A percentile compares a stretch with the other conserved stretches of the same genome.
Evolutionary conservation across 1,139 yeast genomes (phyloP).

Genomic region (Pichia kudriavzevii): DNA sequence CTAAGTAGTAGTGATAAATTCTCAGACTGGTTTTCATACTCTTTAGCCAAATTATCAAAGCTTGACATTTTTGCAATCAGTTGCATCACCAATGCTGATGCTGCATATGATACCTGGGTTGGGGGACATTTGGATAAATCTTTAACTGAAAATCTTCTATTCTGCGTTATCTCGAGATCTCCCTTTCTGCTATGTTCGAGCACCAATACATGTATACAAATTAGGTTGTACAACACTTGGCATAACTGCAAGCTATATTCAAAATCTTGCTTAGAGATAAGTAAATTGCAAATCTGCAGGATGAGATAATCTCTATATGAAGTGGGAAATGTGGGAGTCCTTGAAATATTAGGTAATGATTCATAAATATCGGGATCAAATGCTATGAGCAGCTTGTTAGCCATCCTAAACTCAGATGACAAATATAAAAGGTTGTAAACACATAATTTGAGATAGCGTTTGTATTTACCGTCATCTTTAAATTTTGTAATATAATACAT

Average conservation of each 20-base stretch:
- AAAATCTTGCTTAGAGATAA: conserved; percentile 30
- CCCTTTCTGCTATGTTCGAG: conserved; percentile 6
- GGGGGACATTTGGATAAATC: conserved; percentile 34
- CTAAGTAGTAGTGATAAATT: conserved; percentile 51
- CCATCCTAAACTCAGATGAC: conserved; percentile 41
- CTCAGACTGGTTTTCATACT: conserved; percentile 41
- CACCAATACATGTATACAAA: conserved; percentile 35
- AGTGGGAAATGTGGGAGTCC: conserved; percentile 30
- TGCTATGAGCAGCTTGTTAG: conserved; percentile 37
- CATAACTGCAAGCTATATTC: conserved; percentile 40
- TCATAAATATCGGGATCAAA: conserved; percentile 36
- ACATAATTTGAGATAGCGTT: conserved; percentile 49
- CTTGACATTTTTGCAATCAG: conserved; percentile 41
- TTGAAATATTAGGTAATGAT: conserved; percentile 42
- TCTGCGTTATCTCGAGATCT: conserved; percentile 11
- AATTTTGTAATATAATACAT: conserved; percentile 52
- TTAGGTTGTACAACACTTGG: conserved; percentile 52
- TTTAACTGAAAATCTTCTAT: conserved; percentile 22
- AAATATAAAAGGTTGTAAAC: conserved; percentile 55
- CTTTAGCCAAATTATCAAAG: conserved; percentile 33
- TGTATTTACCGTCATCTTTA: conserved; percentile 34
- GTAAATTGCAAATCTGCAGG: conserved; percentile 40
- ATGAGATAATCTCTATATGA: conserved; percentile 60
- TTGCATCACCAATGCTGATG: conserved; percentile 51
- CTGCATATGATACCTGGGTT: conserved; percentile 43